Conservation (phyloP, 2,329 filamentous ascomycete species). For the Verticillium klebahnii region DNA sequence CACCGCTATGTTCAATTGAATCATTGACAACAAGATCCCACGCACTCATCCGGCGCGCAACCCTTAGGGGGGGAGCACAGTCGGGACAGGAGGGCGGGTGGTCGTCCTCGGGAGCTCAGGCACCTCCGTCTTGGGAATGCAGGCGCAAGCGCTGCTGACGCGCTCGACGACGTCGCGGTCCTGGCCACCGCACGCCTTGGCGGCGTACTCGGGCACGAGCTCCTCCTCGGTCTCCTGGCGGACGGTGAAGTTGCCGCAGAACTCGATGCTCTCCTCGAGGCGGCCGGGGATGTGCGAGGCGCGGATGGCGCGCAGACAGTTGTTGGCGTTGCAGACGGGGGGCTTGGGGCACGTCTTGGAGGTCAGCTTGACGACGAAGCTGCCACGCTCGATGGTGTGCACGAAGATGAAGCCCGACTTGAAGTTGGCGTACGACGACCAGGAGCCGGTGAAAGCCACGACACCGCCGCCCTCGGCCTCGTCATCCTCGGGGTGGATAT, state of each 20-base stretch:
- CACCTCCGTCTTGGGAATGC: conserved; percentile 15
- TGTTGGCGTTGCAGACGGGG: conserved; percentile 15
- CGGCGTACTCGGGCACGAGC: conserved; percentile 12
- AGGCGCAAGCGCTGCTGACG: conserved; percentile 16
- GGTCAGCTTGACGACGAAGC: conserved; percentile 16
- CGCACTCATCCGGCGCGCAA: neutral
- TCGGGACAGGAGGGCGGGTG: conserved; percentile 15
- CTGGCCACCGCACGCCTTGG: conserved; percentile 10
- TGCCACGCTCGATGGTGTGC: conserved; percentile 17
- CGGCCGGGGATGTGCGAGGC: conserved; percentile 11
- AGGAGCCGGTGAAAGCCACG: conserved; percentile 13
- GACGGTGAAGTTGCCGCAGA: conserved; percentile 13
- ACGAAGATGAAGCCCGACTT: conserved; percentile 16
- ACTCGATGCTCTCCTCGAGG: conserved; percentile 13
- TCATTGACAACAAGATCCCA: neutral
- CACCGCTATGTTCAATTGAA: neutral
- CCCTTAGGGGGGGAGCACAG: conserved; percentile 13
- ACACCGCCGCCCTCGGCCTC: conserved; percentile 15
- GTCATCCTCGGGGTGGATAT: conserved; percentile 33
- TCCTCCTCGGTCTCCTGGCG: conserved; percentile 7
- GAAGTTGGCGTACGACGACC: conserved; percentile 17
- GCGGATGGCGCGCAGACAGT: conserved; percentile 15
- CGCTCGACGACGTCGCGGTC: conserved; percentile 8
- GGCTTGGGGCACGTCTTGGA: conserved; percentile 11
- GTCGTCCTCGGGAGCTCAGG: conserved; percentile 18